Conservation (phyloP, 345 rosid species). For the Ceriops tagal region DNA sequence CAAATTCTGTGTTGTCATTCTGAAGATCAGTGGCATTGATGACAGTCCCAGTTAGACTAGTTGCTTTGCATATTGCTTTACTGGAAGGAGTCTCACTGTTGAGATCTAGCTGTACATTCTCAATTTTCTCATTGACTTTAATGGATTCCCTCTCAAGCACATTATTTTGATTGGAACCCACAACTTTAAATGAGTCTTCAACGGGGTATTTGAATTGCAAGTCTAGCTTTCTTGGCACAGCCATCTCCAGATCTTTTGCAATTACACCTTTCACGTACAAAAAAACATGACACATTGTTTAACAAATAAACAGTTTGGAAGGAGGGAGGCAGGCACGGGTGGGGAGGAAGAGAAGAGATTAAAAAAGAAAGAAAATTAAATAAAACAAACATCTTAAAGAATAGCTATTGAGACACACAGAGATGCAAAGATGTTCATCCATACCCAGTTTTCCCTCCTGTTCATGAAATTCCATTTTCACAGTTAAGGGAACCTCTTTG, state of each 20-base stretch:
- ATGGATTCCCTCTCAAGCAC: conserved; percentile 28
- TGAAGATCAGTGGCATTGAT: conserved; percentile 21
- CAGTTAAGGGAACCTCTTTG: conserved; percentile 26
- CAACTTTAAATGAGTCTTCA: conserved; percentile 30
- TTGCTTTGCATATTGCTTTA: conserved; percentile 26
- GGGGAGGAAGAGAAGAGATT: neutral
- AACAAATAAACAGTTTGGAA: neutral
- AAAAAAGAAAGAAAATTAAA: conserved; percentile 2
- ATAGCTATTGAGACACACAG: neutral
- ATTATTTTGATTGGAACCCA: conserved; percentile 28
- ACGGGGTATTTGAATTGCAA: conserved; percentile 31
- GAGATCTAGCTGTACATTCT: conserved; percentile 33
- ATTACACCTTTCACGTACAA: conserved; percentile 39
- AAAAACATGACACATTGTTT: neutral
- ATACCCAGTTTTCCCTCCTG: conserved; percentile 34
- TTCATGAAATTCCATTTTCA: conserved; percentile 23
- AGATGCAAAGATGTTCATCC: conserved; percentile 8
- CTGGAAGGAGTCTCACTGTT: conserved; percentile 29
- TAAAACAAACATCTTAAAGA: neutral
- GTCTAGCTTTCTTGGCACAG: conserved; percentile 34
- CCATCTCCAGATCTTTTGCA: conserved; percentile 39
- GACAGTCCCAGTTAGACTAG: conserved; percentile 20
- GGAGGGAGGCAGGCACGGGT: neutral
- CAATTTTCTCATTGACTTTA: conserved; percentile 26
- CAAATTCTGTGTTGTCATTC: conserved; percentile 30